Conservation (phyloP, 208 protist species). For the Trypanosoma melophagium region DNA sequence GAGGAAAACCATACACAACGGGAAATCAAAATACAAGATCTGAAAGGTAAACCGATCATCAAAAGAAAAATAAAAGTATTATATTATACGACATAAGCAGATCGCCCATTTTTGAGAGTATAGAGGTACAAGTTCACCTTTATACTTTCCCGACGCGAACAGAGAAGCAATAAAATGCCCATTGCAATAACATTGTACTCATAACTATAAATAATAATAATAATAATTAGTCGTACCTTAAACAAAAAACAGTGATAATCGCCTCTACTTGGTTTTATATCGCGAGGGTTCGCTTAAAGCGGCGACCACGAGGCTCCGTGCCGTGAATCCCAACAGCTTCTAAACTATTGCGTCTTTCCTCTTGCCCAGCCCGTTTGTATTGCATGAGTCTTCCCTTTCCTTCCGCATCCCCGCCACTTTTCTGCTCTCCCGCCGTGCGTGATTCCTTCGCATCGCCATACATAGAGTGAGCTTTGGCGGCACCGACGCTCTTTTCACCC, state of each 20-base stretch:
- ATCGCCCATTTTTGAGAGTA: too few relatives aligned
- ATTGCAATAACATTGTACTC: not conserved
- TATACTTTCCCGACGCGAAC: too few relatives aligned
- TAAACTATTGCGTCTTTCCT: not conserved
- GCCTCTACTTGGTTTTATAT: not conserved
- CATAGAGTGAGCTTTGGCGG: not conserved
- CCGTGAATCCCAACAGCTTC: not conserved
- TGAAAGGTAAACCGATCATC: not conserved
- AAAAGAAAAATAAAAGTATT: slow-evolving; percentile 4
- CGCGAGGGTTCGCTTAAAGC: slow-evolving; percentile 17
- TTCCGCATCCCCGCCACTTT: not conserved
- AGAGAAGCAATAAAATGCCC: slow-evolving; percentile 7
- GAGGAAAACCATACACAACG: not conserved
- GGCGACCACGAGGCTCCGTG: not conserved
- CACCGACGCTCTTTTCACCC: not conserved
- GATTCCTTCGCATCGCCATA: not conserved
- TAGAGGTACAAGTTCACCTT: too few relatives aligned
- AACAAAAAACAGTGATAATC: not conserved
- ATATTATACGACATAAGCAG: too few relatives aligned
- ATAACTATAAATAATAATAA: slow-evolving; percentile 15
- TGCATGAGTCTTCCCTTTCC: too few relatives aligned
- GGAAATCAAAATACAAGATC: not conserved
- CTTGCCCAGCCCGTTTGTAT: too few relatives aligned
- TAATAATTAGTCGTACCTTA: slow-evolving; percentile 4
- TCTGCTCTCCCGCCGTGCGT: not conserved